Conservation (phyloP, 768 basidiomycete genomes). For the Suillus variegatus region DNA sequence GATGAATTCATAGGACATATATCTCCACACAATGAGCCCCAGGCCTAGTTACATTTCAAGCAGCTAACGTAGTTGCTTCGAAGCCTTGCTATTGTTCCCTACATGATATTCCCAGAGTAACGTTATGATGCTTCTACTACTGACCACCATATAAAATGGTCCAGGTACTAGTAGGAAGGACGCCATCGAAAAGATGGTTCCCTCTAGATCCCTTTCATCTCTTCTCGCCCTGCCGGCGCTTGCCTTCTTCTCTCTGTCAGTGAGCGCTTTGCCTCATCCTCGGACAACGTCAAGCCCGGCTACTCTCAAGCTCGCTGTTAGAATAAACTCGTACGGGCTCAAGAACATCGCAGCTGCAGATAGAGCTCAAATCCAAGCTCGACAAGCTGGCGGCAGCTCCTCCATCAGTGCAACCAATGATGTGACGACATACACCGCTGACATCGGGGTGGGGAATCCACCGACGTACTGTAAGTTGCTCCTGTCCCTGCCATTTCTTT, state of each 20-base stretch:
- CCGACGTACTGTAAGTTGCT: slow-evolving; percentile 11
- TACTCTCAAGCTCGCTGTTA: slow-evolving; percentile 7
- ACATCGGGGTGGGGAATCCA: slow-evolving; percentile 16
- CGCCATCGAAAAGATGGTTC: slow-evolving; percentile 7
- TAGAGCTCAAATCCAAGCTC: not conserved
- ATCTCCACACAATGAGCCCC: not conserved
- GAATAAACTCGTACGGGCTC: slow-evolving; percentile 1
- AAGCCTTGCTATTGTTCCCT: no score
- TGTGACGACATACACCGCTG: slow-evolving; percentile 14
- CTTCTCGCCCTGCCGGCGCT: slow-evolving; percentile 6
- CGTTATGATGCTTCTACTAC: no score
- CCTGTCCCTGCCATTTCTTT: not conserved
- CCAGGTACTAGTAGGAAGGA: no score
- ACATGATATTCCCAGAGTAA: no score
- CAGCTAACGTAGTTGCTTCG: no score
- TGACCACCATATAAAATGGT: no score
- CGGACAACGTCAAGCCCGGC: not conserved
- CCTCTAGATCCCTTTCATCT: not conserved
- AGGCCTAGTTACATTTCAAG: no score
- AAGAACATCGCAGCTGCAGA: slow-evolving; percentile 9
- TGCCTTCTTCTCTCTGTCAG: slow-evolving; percentile 4
- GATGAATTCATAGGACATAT: no score
- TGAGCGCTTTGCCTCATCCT: not conserved
- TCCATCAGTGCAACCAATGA: slow-evolving; percentile 17
- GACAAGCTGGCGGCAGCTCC: not conserved